phyloP scores from a whole-genome alignment of 2,329 filamentous ascomycete genomes.

The Fusarium gaditjirri region DNA sequence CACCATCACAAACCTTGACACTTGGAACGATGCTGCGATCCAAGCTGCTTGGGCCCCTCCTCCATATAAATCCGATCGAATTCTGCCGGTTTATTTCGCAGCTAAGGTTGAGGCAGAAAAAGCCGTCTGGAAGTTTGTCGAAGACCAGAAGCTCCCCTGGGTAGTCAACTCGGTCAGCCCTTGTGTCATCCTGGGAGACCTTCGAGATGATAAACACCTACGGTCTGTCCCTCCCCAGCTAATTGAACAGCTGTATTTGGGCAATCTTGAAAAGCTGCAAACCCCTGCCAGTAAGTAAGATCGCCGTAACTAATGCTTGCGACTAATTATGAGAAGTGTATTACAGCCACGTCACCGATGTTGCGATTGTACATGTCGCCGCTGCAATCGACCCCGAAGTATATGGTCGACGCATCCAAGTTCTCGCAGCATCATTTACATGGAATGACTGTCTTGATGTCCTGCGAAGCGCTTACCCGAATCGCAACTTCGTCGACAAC shows the following conservation, averaged over 20 bases:
- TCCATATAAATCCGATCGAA: conserved; percentile 11
- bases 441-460: conserved; percentile 28
- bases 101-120: conserved; percentile 29
- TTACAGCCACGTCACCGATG: conserved; percentile 27
- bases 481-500: conserved; percentile 10
- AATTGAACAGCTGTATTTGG: conserved; percentile 27
- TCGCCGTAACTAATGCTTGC: rapidly evolving
- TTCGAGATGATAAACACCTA: conserved; percentile 23
- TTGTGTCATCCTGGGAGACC: conserved; percentile 27
- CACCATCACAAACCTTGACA: conserved; percentile 22
- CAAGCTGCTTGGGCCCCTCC: conserved; percentile 29
- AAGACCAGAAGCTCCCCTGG: conserved; percentile 21
- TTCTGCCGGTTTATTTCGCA: conserved; percentile 19
- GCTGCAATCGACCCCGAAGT: conserved; percentile 20
- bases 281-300: conserved; percentile 14
- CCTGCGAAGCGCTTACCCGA: conserved; percentile 17
- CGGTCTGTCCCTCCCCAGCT: conserved; percentile 32
- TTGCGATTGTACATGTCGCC: conserved; percentile 26
- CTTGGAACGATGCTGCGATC: conserved; percentile 28
- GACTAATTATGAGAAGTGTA: conserved; percentile 15
- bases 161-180: conserved; percentile 35
- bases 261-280: conserved; percentile 3
- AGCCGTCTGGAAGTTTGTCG: conserved; percentile 30
- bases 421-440: conserved; percentile 15
- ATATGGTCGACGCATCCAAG: conserved; percentile 17